These are phyloP conservation scores for Agrocybe praecox DNA, from an alignment of 768 basidiomycete genomes.

Conservation along the genomic window DNA sequence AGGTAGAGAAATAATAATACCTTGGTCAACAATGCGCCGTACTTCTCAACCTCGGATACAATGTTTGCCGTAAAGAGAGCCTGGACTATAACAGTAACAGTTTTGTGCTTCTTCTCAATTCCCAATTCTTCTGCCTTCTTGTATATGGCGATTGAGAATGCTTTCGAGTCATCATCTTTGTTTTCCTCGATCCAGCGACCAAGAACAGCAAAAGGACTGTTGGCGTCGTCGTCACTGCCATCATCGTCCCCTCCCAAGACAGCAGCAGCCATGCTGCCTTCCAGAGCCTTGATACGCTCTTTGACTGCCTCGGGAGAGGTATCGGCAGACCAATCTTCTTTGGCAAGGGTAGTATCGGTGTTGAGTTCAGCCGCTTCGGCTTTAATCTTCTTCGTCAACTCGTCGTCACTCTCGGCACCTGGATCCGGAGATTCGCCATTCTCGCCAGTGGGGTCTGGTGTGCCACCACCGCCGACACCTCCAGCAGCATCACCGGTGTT, in stretches of 20 bases:
- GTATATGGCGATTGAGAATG: constrained; percentile 68
- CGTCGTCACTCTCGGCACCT: constrained; percentile 85
- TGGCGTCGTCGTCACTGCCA: constrained; percentile 83
- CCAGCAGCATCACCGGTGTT: constrained; percentile 53
- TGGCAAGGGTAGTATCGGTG: constrained; percentile 55
- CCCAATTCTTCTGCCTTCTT: constrained; percentile 91
- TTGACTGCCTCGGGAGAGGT: constrained; percentile 89
- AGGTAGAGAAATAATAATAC: constrained; percentile 39
- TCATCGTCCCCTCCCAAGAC: constrained; percentile 78
- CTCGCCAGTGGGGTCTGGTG: constrained; percentile 32
- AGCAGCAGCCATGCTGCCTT: constrained; percentile 54
- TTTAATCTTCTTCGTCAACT: constrained; percentile 88
- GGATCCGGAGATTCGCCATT: constrained; percentile 39
- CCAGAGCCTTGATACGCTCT: constrained; percentile 75
- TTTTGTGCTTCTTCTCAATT: constrained; percentile 94
- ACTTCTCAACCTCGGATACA: constrained; percentile 62
- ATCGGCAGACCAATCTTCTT: constrained; percentile 92
- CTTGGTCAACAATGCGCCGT: constrained; percentile 75
- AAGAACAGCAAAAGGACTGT: constrained; percentile 84
- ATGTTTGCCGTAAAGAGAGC: constrained; percentile 80
- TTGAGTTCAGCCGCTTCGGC: constrained; percentile 83
- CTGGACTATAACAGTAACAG: constrained; percentile 80
- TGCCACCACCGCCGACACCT: constrained; percentile 45
- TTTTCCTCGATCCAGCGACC: constrained; percentile 87
- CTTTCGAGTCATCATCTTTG: constrained; percentile 46